A percentile compares a stretch with the other conserved stretches of the same genome.
These are phyloP conservation scores for Seminavis robusta DNA, from an alignment of 108 stramenopile genomes.

Conservation along the genomic window DNA sequence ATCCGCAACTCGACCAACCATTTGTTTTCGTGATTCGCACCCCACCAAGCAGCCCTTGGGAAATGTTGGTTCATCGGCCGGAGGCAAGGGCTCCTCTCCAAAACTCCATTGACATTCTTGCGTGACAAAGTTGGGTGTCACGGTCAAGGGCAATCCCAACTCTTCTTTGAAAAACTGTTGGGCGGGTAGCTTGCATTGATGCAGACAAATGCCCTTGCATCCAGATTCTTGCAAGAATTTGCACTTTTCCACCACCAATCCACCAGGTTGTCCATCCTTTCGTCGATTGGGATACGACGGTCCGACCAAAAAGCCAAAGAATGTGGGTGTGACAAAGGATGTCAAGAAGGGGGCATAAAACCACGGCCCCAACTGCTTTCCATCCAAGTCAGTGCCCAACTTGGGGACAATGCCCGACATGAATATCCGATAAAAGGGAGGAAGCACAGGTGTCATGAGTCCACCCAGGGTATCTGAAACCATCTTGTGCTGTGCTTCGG, in stretches of 20 bases:
- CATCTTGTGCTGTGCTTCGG: conserved; percentile 76
- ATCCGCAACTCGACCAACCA: conserved; percentile 39
- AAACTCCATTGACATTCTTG: conserved; percentile 93
- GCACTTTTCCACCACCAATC: conserved; percentile 90
- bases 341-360: conserved; percentile 86
- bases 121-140: conserved; percentile 85
- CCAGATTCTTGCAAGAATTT: conserved; percentile 86
- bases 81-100: conserved; percentile 68
- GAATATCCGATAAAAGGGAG: conserved; percentile 89
- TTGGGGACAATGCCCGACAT: conserved; percentile 86
- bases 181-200: conserved; percentile 87
- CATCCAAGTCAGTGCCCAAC: conserved; percentile 51
- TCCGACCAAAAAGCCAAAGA: conserved; percentile 86
- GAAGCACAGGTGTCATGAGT: conserved; percentile 87
- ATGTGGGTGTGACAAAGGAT: conserved; percentile 82
- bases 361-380: conserved; percentile 77
- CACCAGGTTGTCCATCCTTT: conserved; percentile 76
- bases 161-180: conserved; percentile 84
- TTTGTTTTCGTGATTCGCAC: conserved; percentile 64
- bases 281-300: conserved; percentile 79
- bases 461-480: conserved; percentile 65
- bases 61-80: conserved; percentile 62
- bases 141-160: conserved; percentile 74
- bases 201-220: conserved; percentile 88
- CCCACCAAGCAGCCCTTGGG: conserved; percentile 81